Percentiles rank a stretch among this genome's conserved stretches.
Conservation (phyloP, 2,329 filamentous ascomycete species). For the Trichocomaceae sp. region DNA sequence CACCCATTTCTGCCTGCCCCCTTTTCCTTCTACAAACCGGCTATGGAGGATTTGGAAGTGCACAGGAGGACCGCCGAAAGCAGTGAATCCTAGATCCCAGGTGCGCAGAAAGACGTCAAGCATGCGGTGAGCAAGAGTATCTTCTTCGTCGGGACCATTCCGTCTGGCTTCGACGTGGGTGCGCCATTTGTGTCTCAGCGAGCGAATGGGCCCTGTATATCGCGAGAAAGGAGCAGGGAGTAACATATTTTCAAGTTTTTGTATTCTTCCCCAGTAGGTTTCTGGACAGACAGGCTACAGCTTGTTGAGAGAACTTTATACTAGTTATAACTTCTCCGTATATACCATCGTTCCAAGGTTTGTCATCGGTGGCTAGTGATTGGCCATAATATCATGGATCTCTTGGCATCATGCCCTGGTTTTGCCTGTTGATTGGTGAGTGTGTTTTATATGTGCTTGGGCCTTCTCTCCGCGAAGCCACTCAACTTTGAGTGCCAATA, state of each 20-base stretch:
- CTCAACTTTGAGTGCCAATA: too few species aligned
- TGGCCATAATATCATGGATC: not conserved
- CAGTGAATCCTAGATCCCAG: slow-evolving; percentile 59
- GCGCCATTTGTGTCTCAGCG: not conserved
- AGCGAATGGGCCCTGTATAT: not conserved
- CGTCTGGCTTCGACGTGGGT: not conserved
- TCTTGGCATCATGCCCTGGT: too few species aligned
- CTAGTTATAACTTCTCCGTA: not conserved
- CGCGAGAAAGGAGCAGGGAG: not conserved
- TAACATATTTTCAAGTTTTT: not conserved
- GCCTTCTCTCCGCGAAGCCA: too few species aligned
- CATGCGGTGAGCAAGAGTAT: not conserved
- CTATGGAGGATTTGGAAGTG: slow-evolving; percentile 63
- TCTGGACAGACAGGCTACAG: not conserved
- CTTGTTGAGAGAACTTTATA: too few species aligned
- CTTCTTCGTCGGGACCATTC: not conserved
- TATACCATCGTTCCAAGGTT: not conserved
- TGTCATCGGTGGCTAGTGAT: not conserved
- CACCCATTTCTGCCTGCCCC: slow-evolving; percentile 53
- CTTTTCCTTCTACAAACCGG: slow-evolving; percentile 50
- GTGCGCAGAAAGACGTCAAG: slow-evolving; percentile 33
- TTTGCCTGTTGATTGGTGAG: not conserved
- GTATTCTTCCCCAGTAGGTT: not conserved
- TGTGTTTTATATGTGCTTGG: not conserved
- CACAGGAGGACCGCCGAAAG: slow-evolving; percentile 63